Evolutionary conservation across 2,329 filamentous ascomycete genomes (phyloP).

Genomic region (Dothideomycetes sp.): DNA sequence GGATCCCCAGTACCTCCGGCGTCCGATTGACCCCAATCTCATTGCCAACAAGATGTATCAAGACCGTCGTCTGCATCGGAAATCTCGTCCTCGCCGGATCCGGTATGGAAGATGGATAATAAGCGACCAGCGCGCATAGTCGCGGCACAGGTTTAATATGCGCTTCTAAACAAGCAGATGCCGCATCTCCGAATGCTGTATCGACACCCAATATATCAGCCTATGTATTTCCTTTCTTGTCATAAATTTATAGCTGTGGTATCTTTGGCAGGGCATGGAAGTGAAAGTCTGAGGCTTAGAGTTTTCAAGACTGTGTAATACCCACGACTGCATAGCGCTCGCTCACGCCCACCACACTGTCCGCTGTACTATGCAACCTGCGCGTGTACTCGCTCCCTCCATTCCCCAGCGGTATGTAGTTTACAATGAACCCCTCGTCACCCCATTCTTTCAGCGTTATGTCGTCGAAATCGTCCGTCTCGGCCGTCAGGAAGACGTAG

Average conservation of each 20-base stretch:
- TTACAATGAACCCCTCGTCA: constrained; percentile 49
- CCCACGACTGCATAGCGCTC: constrained; percentile 54
- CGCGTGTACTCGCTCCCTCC: constrained; percentile 37
- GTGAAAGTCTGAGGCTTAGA: too few relatives aligned
- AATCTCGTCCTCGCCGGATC: constrained; percentile 34
- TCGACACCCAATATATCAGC: neutral
- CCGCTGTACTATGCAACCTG: constrained; percentile 38
- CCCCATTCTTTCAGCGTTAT: constrained; percentile 43
- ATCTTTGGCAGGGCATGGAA: too few relatives aligned
- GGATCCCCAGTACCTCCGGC: constrained; percentile 40
- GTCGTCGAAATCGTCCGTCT: constrained; percentile 45
- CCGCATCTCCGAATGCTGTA: constrained; percentile 51
- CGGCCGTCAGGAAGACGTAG: constrained; percentile 38
- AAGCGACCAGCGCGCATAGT: constrained; percentile 49
- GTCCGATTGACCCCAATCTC: constrained; percentile 36
- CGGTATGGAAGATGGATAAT: constrained; percentile 51
- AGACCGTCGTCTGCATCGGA: constrained; percentile 33
- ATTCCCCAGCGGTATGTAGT: constrained; percentile 43
- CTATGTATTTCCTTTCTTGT: neutral
- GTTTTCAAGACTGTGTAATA: too few relatives aligned
- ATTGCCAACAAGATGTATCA: constrained; percentile 46
- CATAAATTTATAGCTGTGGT: neutral
- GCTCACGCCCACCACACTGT: constrained; percentile 44
- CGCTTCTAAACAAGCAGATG: constrained; percentile 46
- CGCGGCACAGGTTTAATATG: constrained; percentile 45